Conservation (phyloP, 164 flowering plant species). For the Vitis amurensis region DNA sequence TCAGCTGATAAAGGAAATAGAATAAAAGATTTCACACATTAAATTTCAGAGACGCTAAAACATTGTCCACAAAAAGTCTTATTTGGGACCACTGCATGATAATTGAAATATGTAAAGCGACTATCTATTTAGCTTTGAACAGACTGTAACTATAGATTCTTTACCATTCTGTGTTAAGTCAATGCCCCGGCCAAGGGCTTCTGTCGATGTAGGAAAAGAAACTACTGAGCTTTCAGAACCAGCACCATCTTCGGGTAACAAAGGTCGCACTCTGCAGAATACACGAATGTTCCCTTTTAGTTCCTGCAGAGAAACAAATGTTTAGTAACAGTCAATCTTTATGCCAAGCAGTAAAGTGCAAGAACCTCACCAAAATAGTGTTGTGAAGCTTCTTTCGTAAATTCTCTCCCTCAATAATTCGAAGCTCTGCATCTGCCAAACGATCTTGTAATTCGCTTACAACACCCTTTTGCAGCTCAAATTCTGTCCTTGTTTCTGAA, state of each 20-base stretch:
- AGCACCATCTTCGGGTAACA: slow-evolving; percentile 70
- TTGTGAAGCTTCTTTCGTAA: slow-evolving; percentile 41
- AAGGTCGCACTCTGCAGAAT: slow-evolving; percentile 44
- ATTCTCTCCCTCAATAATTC: slow-evolving; percentile 34
- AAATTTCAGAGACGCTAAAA: too few relatives aligned
- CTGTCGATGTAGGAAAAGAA: slow-evolving; percentile 35
- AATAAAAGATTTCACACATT: background rate
- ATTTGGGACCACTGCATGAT: too few relatives aligned
- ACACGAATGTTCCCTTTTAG: slow-evolving; percentile 46
- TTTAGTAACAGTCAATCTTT: background rate
- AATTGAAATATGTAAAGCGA: too few relatives aligned
- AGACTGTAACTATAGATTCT: too few relatives aligned
- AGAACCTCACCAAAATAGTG: slow-evolving; percentile 32
- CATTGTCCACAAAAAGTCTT: too few relatives aligned
- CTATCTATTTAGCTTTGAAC: too few relatives aligned
- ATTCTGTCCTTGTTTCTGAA: slow-evolving; percentile 22
- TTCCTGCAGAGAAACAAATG: slow-evolving; percentile 21
- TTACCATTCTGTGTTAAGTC: slow-evolving; percentile 41
- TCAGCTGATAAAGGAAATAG: background rate
- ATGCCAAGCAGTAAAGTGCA: background rate
- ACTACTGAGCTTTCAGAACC: slow-evolving; percentile 40
- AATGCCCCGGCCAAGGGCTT: slow-evolving; percentile 35
- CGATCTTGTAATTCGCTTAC: slow-evolving; percentile 27
- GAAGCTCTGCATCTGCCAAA: slow-evolving; percentile 28
- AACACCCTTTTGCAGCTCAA: slow-evolving; percentile 25